phyloP scores from a whole-genome alignment of 805 yeast species.

The Starmerella powellii region DNA sequence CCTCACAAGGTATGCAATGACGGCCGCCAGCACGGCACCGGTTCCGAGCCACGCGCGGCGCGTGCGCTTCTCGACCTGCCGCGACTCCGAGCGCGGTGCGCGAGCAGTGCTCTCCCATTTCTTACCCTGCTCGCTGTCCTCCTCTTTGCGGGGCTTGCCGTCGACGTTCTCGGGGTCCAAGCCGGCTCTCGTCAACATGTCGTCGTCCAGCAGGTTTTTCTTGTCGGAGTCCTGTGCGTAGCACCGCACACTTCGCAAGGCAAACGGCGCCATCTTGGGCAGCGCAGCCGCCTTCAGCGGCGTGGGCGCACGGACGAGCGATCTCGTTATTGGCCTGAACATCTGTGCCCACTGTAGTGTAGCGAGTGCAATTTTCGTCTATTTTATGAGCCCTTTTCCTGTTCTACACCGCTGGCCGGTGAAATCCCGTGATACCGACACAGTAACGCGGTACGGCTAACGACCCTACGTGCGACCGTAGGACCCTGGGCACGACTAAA shows the following conservation, averaged over 20 bases:
- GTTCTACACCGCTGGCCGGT: too few relatives aligned
- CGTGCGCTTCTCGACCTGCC: conserved; percentile 51
- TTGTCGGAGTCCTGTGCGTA: conserved; percentile 3
- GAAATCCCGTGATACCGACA: too few relatives aligned
- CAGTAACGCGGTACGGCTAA: too few relatives aligned
- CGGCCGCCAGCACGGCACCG: conserved; percentile 39
- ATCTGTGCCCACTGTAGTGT: neutral
- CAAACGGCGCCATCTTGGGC: neutral
- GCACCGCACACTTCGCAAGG: neutral
- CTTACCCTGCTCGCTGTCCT: conserved; percentile 23
- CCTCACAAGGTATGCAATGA: conserved; percentile 56
- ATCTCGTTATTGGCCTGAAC: conserved; percentile 5
- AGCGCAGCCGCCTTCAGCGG: conserved; percentile 4
- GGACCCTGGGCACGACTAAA: too few relatives aligned
- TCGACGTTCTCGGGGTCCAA: conserved; percentile 42
- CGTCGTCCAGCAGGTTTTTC: conserved; percentile 53
- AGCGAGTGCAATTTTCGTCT: too few relatives aligned
- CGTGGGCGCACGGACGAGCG: too few relatives aligned
- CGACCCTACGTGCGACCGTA: too few relatives aligned
- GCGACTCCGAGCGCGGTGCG: conserved; percentile 29
- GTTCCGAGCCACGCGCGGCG: conserved; percentile 41
- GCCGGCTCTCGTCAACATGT: conserved; percentile 72
- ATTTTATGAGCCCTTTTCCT: too few relatives aligned
- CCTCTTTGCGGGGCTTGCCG: conserved; percentile 10
- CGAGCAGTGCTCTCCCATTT: conserved; percentile 44